phyloP scores from a whole-genome alignment of 495 filamentous ascomycete genomes.

The Cenococcum geophilum region DNA sequence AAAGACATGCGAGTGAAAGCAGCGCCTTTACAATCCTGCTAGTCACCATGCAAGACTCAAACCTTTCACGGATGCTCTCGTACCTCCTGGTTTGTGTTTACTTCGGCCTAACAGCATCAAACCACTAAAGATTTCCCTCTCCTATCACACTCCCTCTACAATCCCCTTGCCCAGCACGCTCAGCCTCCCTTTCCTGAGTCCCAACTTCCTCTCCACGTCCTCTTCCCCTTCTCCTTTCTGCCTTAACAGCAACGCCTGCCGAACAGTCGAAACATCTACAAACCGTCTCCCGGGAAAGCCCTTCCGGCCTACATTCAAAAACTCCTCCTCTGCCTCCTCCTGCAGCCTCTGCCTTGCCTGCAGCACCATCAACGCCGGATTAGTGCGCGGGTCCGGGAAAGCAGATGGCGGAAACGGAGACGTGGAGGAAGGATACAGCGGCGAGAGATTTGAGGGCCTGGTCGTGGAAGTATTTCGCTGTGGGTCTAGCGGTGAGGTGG shows the following conservation, averaged over 20 bases:
- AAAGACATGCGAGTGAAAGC: no score
- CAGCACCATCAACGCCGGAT: constrained; percentile 51
- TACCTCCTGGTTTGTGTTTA: no score
- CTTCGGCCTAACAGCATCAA: no score
- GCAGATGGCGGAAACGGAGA: constrained; percentile 27
- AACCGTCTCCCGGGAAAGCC: constrained; percentile 50
- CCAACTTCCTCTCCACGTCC: constrained; percentile 56
- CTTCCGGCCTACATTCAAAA: constrained; percentile 45
- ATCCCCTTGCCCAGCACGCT: constrained; percentile 44
- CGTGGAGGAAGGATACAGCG: no score
- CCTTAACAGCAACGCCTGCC: constrained; percentile 55
- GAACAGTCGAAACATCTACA: constrained; percentile 55
- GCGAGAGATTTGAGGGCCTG: constrained; percentile 24
- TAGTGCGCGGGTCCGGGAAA: constrained; percentile 48
- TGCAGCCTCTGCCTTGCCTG: constrained; percentile 52
- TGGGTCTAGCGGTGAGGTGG: constrained; percentile 41
- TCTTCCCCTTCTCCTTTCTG: constrained; percentile 44
- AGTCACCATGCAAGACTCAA: no score
- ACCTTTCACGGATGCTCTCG: no score
- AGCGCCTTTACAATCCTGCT: no score
- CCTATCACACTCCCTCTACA: constrained; percentile 13
- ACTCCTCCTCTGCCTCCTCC: constrained; percentile 52
- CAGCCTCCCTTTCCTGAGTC: constrained; percentile 54
- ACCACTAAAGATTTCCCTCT: no score
- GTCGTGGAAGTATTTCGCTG: constrained; percentile 13